Percentiles rank a stretch among this genome's conserved stretches.
phyloP scores from a whole-genome alignment of 2,329 filamentous ascomycete genomes.

The Cordyceps sp. region DNA sequence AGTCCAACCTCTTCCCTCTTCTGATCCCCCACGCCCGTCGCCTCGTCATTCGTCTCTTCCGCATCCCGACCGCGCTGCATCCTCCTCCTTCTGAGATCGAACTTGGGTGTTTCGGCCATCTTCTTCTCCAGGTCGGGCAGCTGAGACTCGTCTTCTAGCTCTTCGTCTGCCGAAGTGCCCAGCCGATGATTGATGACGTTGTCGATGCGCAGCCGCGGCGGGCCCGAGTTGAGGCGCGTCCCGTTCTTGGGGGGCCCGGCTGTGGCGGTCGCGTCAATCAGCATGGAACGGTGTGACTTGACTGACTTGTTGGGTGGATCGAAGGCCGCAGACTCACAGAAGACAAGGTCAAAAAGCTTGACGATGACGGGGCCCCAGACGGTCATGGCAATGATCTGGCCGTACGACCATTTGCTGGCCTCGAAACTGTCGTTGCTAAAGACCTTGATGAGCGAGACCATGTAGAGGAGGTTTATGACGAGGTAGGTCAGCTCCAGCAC shows the following conservation, averaged over 20 bases:
- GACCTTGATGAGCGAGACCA: slow-evolving; percentile 18
- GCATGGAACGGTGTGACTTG: no score
- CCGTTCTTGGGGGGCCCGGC: slow-evolving; percentile 21
- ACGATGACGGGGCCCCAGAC: slow-evolving; percentile 23
- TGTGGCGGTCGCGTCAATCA: slow-evolving; percentile 5
- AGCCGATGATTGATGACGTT: slow-evolving; percentile 19
- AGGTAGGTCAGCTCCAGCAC: slow-evolving; percentile 18
- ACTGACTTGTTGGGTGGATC: no score
- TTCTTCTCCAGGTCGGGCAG: no score
- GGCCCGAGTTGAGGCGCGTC: slow-evolving; percentile 16
- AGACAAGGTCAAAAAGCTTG: slow-evolving; percentile 19
- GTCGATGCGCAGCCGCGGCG: slow-evolving; percentile 20
- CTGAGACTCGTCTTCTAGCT: not conserved
- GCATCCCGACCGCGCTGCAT: no score
- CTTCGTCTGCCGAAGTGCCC: slow-evolving; percentile 4
- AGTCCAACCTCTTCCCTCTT: no score
- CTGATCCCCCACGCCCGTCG: no score
- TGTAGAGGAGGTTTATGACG: slow-evolving; percentile 20
- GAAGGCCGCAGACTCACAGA: slow-evolving; percentile 14
- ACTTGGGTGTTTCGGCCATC: no score
- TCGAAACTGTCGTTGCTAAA: slow-evolving; percentile 19
- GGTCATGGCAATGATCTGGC: slow-evolving; percentile 21
- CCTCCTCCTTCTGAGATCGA: no score
- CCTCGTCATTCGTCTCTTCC: no score
- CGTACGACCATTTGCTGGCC: slow-evolving; percentile 18